Evolutionary conservation across 169 alveolate genomes (phyloP).

Genomic region (Plasmodium sp.): DNA sequence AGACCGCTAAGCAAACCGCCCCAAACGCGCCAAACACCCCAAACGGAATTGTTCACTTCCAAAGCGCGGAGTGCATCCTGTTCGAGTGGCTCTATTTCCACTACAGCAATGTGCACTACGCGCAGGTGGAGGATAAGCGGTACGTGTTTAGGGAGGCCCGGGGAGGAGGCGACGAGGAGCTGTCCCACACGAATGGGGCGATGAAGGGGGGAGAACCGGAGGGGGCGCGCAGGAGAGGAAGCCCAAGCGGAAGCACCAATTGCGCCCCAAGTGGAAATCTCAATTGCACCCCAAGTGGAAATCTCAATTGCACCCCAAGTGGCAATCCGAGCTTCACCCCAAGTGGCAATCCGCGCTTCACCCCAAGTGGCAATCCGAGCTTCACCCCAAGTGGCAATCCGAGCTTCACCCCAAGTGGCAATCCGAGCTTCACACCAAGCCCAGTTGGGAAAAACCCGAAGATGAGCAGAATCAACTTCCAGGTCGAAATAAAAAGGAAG

Average conservation of each 20-base stretch:
- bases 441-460: neutral
- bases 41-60: neutral
- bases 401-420: neutral
- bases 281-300: neutral
- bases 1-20: neutral
- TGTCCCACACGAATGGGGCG: neutral
- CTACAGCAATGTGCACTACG: slow-evolving; percentile 44
- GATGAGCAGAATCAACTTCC: neutral
- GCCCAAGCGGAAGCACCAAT: neutral
- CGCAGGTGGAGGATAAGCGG: slow-evolving; percentile 2
- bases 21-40: neutral
- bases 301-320: too few relatives aligned
- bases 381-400: too few relatives aligned
- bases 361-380: neutral
- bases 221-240: neutral
- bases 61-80: slow-evolving; percentile 20
- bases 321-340: neutral
- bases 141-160: slow-evolving; percentile 4
- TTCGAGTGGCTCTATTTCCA: slow-evolving; percentile 72
- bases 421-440: neutral
- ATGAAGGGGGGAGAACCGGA: neutral
- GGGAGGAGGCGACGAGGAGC: neutral
- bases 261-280: neutral
- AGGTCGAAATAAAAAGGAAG: slow-evolving; percentile 23
- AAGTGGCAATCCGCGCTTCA: neutral